phyloP scores from a whole-genome alignment of 495 filamentous ascomycete genomes.

The Aspergillus avenaceus region DNA sequence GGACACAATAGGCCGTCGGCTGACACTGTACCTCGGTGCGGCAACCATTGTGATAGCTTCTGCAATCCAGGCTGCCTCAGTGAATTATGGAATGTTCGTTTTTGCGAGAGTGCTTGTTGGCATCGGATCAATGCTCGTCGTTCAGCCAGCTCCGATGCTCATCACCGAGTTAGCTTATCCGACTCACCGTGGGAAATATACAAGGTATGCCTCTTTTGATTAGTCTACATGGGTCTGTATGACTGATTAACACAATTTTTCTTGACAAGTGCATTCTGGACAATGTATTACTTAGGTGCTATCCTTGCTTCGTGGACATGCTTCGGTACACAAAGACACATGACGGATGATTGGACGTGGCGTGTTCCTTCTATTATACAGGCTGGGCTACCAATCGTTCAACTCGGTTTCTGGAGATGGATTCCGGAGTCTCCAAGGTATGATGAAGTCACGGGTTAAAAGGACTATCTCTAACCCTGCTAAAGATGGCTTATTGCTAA shows the following conservation, averaged over 20 bases:
- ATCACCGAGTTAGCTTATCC: conserved; percentile 60
- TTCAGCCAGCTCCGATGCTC: conserved; percentile 52
- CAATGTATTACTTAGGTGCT: conserved; percentile 52
- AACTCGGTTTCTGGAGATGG: conserved; percentile 38
- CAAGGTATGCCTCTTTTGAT: conserved; percentile 49
- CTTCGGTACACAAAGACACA: conserved; percentile 22
- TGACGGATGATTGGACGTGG: conserved; percentile 42
- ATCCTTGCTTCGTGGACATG: conserved; percentile 35
- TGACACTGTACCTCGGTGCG: conserved; percentile 11
- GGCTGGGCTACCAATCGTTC: conserved; percentile 34
- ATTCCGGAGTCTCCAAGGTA: conserved; percentile 44
- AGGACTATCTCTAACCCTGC: too few species aligned
- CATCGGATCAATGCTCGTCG: conserved; percentile 25
- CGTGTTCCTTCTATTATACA: conserved; percentile 41
- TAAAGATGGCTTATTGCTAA: conserved; percentile 37
- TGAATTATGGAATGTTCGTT: conserved; percentile 45
- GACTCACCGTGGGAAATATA: conserved; percentile 57
- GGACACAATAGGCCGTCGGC: conserved; percentile 15
- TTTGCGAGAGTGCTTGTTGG: conserved; percentile 29
- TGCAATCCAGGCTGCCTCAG: conserved; percentile 47
- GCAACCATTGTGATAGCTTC: conserved; percentile 34
- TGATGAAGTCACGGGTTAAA: too few species aligned
- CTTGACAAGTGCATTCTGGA: conserved; percentile 46
- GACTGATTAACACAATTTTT: neutral
- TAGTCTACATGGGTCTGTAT: neutral